A percentile compares a stretch with the other conserved stretches of the same genome.
These are phyloP conservation scores for Barbarea vulgaris DNA, from an alignment of 345 rosid genomes.

Conservation along the genomic window DNA sequence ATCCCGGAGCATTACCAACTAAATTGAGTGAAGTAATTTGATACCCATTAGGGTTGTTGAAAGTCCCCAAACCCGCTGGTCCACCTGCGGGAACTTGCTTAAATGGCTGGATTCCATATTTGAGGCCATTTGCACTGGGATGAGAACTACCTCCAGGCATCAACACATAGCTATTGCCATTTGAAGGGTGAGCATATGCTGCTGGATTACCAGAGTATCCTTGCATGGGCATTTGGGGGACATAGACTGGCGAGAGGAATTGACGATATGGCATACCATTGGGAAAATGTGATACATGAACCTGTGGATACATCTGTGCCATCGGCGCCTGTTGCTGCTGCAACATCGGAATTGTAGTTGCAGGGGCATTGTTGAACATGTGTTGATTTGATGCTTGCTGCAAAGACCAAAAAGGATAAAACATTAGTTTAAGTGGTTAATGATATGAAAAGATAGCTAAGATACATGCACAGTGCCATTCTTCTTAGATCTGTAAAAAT, in stretches of 20 bases:
- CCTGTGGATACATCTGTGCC: slow-evolving; percentile 88
- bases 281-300: slow-evolving; percentile 75
- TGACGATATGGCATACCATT: slow-evolving; percentile 88
- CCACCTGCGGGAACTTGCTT: slow-evolving; percentile 72
- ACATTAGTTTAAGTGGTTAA: not conserved
- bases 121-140: slow-evolving; percentile 62
- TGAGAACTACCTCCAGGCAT: slow-evolving; percentile 92
- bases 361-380: slow-evolving; percentile 48
- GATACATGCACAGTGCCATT: not conserved
- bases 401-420: not conserved
- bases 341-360: slow-evolving; percentile 65
- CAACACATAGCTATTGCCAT: slow-evolving; percentile 75
- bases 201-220: slow-evolving; percentile 80
- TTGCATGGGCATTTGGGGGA: slow-evolving; percentile 86
- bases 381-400: slow-evolving; percentile 54
- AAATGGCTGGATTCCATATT: slow-evolving; percentile 83
- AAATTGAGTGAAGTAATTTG: slow-evolving; percentile 69
- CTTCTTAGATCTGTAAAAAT: not conserved
- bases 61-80: slow-evolving; percentile 41
- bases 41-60: slow-evolving; percentile 48
- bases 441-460: not conserved
- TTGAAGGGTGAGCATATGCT: slow-evolving; percentile 75
- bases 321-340: slow-evolving; percentile 65
- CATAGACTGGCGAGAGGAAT: slow-evolving; percentile 72
- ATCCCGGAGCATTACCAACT: slow-evolving; percentile 66